A percentile compares a stretch with the other conserved stretches of the same genome.
Conservation (phyloP, 1,139 yeast species). For the Scheffersomyces insectosa region DNA sequence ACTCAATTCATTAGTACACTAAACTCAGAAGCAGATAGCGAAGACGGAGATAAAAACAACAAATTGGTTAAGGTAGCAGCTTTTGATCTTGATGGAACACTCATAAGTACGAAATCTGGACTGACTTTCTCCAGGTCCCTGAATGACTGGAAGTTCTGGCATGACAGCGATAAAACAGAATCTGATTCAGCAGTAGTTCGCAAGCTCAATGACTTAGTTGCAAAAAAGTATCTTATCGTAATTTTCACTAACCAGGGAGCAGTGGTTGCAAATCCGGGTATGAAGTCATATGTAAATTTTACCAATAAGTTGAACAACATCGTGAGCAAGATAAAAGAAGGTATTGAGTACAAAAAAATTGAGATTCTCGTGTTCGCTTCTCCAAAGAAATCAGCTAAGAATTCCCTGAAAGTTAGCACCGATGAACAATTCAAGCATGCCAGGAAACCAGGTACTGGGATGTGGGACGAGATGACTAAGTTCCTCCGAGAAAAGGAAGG, state of each 20-base stretch:
- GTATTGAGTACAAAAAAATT: slow-evolving; percentile 4
- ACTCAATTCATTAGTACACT: not conserved
- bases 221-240: slow-evolving; percentile 46
- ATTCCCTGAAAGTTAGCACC: slow-evolving; percentile 21
- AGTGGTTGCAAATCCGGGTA: slow-evolving; percentile 38
- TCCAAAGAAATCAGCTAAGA: slow-evolving; percentile 48
- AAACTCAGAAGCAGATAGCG: slow-evolving; percentile 1
- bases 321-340: slow-evolving; percentile 18
- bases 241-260: slow-evolving; percentile 90
- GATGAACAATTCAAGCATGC: slow-evolving; percentile 39
- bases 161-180: slow-evolving; percentile 14
- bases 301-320: slow-evolving; percentile 45
- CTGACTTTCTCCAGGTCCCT: slow-evolving; percentile 54
- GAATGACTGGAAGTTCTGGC: slow-evolving; percentile 71
- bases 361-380: slow-evolving; percentile 64
- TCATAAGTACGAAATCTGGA: slow-evolving; percentile 64
- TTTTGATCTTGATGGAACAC: slow-evolving; percentile 76
- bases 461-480: slow-evolving; percentile 56
- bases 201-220: slow-evolving; percentile 25
- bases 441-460: slow-evolving; percentile 78
- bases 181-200: slow-evolving; percentile 18
- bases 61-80: slow-evolving; percentile 47
- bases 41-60: slow-evolving; percentile 1
- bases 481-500: slow-evolving; percentile 28
- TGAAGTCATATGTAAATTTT: slow-evolving; percentile 56